These are phyloP conservation scores for Colletotrichum gigasporum DNA, from an alignment of 2,329 filamentous ascomycete species.

Conservation along the genomic window DNA sequence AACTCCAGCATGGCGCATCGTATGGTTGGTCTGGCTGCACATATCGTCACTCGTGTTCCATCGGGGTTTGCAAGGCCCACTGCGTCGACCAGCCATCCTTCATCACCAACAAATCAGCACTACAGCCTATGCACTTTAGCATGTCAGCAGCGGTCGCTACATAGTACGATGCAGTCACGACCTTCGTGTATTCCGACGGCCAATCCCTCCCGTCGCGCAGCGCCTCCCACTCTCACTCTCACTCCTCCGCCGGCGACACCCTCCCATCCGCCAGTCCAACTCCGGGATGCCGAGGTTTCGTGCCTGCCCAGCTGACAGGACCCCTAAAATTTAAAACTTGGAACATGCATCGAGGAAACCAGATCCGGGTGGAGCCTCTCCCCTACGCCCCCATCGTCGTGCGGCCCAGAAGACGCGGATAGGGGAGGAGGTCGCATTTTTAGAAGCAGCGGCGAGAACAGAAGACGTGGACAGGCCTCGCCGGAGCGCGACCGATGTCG, in stretches of 20 bases:
- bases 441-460: background rate
- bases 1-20: background rate
- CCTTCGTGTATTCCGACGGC: background rate
- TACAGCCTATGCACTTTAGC: background rate
- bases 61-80: slow-evolving; percentile 19
- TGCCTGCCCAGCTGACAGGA: slow-evolving; percentile 10
- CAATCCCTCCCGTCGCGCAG: background rate
- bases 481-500: slow-evolving; percentile 21
- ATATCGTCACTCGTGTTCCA: slow-evolving; percentile 29
- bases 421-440: background rate
- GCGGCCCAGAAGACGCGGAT: background rate
- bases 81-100: slow-evolving; percentile 19
- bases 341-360: slow-evolving; percentile 23
- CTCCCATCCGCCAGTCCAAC: background rate
- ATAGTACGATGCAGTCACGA: no score
- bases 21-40: slow-evolving; percentile 7
- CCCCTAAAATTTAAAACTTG: slow-evolving; percentile 29
- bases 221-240: background rate
- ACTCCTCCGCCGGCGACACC: background rate
- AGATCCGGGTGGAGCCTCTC: slow-evolving; percentile 15
- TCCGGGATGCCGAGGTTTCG: slow-evolving; percentile 22
- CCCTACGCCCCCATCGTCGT: background rate
- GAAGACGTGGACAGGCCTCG: background rate
- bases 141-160: background rate
- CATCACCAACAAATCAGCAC: background rate